Percentiles rank a stretch among this genome's conserved stretches.
Conservation (phyloP, 139 green algal species). For the Chlorella sp. region DNA sequence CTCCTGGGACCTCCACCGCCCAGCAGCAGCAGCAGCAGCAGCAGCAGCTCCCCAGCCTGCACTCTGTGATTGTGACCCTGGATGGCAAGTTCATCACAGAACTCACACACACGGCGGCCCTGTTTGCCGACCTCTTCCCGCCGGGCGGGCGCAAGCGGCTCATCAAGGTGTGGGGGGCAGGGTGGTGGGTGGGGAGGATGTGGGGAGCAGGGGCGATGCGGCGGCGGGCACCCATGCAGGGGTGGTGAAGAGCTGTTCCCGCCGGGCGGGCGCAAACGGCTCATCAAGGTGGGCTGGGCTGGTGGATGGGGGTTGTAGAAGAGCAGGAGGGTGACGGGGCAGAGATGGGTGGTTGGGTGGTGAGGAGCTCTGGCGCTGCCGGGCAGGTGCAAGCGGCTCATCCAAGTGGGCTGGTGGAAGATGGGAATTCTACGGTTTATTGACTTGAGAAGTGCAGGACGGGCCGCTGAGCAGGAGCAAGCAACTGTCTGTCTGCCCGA, state of each 20-base stretch:
- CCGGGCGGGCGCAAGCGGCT: conserved; percentile 44
- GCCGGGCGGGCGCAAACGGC: conserved; percentile 35
- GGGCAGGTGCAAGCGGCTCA: conserved; percentile 39
- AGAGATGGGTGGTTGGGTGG: too few relatives aligned
- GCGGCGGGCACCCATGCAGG: too few relatives aligned
- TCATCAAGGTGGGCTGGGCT: background rate
- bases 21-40: background rate
- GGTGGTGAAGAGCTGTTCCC: conserved; percentile 63
- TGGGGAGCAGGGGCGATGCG: background rate
- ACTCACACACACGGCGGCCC: conserved; percentile 41
- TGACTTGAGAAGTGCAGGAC: too few relatives aligned
- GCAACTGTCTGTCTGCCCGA: too few relatives aligned
- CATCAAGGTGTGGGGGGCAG: background rate
- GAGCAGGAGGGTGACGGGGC: background rate
- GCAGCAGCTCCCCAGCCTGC: conserved; percentile 33
- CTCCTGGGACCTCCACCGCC: too few relatives aligned
- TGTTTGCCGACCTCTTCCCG: conserved; percentile 57
- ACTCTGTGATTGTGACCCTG: conserved; percentile 46
- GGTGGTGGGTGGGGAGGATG: background rate
- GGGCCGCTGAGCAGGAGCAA: too few relatives aligned
- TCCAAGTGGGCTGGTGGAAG: too few relatives aligned
- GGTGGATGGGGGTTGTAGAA: background rate
- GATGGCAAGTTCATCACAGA: conserved; percentile 57
- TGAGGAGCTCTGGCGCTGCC: background rate
- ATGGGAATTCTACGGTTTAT: too few relatives aligned